Evolutionary conservation across 1,284 basidiomycete genomes (phyloP).

Genomic region (Rhodofomes roseus): DNA sequence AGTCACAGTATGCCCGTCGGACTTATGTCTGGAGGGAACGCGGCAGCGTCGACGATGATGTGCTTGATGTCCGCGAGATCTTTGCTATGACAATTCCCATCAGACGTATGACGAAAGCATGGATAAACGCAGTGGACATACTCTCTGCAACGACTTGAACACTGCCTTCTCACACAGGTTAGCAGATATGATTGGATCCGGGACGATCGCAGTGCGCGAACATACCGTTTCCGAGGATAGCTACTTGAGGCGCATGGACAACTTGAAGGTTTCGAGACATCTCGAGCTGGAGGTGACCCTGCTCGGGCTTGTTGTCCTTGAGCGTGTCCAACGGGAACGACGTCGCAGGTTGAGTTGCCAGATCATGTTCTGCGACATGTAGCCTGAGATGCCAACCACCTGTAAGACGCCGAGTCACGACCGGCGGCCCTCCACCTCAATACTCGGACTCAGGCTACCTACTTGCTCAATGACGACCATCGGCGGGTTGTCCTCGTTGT

Average conservation of each 20-base stretch:
- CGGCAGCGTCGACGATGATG: conserved; percentile 91
- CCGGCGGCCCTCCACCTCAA: conserved; percentile 3
- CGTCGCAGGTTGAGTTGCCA: conserved; percentile 98
- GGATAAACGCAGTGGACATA: conserved; percentile 33
- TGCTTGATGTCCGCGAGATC: conserved; percentile 98
- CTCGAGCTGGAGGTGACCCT: conserved; percentile 94
- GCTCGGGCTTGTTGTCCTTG: conserved; percentile 98
- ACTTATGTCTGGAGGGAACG: conserved; percentile 78
- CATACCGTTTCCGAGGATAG: conserved; percentile 99
- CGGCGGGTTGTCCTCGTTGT: too few species aligned
- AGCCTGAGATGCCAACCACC: conserved; percentile 98
- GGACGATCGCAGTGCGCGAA: conserved; percentile 97
- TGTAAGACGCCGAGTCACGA: conserved; percentile 24
- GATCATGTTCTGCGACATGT: conserved; percentile 99
- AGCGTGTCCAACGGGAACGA: conserved; percentile 98
- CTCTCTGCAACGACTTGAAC: conserved; percentile 87
- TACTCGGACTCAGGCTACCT: conserved; percentile 26
- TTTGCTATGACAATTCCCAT: conserved; percentile 49
- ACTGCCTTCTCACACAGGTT: conserved; percentile 99
- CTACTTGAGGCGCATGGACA: conserved; percentile 97
- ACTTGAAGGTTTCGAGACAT: too few species aligned
- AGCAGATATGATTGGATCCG: conserved; percentile 91
- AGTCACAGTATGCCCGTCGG: not conserved
- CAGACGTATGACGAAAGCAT: conserved; percentile 11
- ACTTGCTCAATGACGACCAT: conserved; percentile 93